phyloP scores from a whole-genome alignment of 169 alveolate species.

The Cryptosporidium sp. region DNA sequence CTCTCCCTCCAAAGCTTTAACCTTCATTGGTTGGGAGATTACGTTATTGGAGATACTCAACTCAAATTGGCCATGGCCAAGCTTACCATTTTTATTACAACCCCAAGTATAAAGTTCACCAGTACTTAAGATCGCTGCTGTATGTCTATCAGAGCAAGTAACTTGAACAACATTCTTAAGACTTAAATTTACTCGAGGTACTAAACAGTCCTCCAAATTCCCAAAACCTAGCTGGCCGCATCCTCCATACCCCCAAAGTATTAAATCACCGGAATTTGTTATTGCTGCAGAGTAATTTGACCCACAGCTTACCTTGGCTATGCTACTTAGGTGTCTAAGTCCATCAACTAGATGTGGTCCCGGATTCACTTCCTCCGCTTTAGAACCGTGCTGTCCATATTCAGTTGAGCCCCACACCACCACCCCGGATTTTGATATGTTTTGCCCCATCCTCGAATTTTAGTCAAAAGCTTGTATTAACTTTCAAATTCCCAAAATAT shows the following conservation, averaged over 20 bases:
- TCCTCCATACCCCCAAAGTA: slow-evolving; percentile 76
- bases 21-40: slow-evolving; percentile 75
- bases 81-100: slow-evolving; percentile 82
- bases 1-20: slow-evolving; percentile 76
- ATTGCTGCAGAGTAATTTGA: slow-evolving; percentile 75
- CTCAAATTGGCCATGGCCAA: slow-evolving; percentile 77
- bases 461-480: background rate
- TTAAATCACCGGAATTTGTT: slow-evolving; percentile 75
- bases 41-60: slow-evolving; percentile 17
- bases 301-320: slow-evolving; percentile 56
- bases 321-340: slow-evolving; percentile 15
- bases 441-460: slow-evolving; percentile 76
- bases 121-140: slow-evolving; percentile 80
- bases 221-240: slow-evolving; percentile 79
- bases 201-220: slow-evolving; percentile 41
- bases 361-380: slow-evolving; percentile 7
- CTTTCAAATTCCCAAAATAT: background rate
- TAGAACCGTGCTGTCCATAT: slow-evolving; percentile 33
- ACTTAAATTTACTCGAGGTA: slow-evolving; percentile 29
- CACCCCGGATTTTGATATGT: slow-evolving; percentile 77
- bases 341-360: slow-evolving; percentile 64
- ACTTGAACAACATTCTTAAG: slow-evolving; percentile 61
- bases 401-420: slow-evolving; percentile 80
- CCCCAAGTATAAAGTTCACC: slow-evolving; percentile 88
- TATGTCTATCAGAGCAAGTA: slow-evolving; percentile 84